phyloP scores from a whole-genome alignment of 495 filamentous ascomycete species.

The Aspergillus incahuasiensis region DNA sequence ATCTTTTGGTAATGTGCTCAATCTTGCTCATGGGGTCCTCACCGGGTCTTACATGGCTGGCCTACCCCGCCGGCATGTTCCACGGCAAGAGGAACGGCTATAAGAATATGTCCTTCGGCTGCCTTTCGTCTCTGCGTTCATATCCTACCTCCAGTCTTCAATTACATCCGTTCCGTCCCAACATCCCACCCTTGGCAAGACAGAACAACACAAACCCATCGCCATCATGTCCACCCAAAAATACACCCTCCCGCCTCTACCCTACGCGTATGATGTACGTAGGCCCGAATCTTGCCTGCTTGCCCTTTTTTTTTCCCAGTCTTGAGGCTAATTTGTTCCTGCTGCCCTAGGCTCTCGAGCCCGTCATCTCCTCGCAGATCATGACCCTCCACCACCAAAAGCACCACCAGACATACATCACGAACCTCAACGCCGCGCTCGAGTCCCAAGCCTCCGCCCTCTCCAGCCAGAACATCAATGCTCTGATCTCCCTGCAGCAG shows the following conservation, averaged over 20 bases:
- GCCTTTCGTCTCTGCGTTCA: no score
- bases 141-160: no score
- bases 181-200: no score
- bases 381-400: conserved; percentile 81
- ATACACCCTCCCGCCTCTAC: conserved; percentile 37
- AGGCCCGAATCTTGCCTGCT: neutral
- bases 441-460: conserved; percentile 47
- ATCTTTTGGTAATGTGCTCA: conserved; percentile 13
- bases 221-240: conserved; percentile 12
- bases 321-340: no score
- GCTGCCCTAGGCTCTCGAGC: conserved; percentile 67
- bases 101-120: no score
- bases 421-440: conserved; percentile 52
- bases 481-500: conserved; percentile 71
- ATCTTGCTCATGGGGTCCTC: conserved; percentile 18
- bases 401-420: conserved; percentile 66
- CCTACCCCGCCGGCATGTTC: no score
- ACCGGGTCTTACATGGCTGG: neutral
- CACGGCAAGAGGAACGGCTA: no score
- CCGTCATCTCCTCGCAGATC: conserved; percentile 88
- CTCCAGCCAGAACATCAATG: conserved; percentile 40
- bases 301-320: neutral
- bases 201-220: neutral
- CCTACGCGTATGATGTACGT: conserved; percentile 40
- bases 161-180: no score